Evolutionary conservation across 768 basidiomycete species (phyloP).

Genomic region (Strobilomyces confusus): DNA sequence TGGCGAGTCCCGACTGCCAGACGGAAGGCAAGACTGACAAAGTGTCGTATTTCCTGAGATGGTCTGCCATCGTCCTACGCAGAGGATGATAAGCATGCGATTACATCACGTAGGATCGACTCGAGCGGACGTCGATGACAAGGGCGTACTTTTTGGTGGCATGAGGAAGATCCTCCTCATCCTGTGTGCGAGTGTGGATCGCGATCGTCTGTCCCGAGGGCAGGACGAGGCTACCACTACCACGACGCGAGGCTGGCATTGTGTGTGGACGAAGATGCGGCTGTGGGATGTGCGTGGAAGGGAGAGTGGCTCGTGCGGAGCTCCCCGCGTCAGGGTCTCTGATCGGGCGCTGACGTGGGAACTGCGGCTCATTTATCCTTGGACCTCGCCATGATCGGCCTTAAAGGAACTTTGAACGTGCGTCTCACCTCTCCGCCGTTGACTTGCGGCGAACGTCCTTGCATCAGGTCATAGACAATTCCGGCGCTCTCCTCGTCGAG

Average conservation of each 20-base stretch:
- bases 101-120: not conserved
- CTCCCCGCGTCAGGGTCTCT: slow-evolving; percentile 8
- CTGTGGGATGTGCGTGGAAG: slow-evolving; percentile 17
- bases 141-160: slow-evolving; percentile 82
- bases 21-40: slow-evolving; percentile 48
- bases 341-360: slow-evolving; percentile 22
- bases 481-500: slow-evolving; percentile 90
- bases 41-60: slow-evolving; percentile 85
- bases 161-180: slow-evolving; percentile 85
- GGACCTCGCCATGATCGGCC: slow-evolving; percentile 72
- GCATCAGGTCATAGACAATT: slow-evolving; percentile 92
- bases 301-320: slow-evolving; percentile 14
- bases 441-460: not conserved
- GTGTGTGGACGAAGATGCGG: slow-evolving; percentile 8
- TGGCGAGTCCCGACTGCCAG: not conserved
- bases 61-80: slow-evolving; percentile 86
- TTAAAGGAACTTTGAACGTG: slow-evolving; percentile 89
- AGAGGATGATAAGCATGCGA: slow-evolving; percentile 5
- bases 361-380: slow-evolving; percentile 16
- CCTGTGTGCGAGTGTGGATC: slow-evolving; percentile 84
- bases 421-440: slow-evolving; percentile 18
- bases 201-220: slow-evolving; percentile 77
- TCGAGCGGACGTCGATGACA: not conserved
- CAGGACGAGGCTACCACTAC: slow-evolving; percentile 70
- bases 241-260: slow-evolving; percentile 72